Conservation (phyloP, 2,329 filamentous ascomycete species). For the Fusarium neocosmosporiellum region DNA sequence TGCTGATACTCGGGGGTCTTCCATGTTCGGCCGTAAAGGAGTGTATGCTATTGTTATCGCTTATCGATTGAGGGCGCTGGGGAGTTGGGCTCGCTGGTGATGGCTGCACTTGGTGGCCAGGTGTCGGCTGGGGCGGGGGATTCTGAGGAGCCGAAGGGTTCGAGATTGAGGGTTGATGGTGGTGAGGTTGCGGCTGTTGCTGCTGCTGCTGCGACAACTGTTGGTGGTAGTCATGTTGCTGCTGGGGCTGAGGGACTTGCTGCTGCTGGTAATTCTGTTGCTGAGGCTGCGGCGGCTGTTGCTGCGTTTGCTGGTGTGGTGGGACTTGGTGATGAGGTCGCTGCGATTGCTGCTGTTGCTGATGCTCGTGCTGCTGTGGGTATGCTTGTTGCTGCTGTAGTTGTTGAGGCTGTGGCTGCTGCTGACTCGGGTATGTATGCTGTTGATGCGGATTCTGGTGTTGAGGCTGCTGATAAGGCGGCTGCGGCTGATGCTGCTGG, state of each 20-base stretch:
- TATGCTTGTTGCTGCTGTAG: neutral
- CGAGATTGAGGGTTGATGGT: neutral
- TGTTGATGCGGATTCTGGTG: neutral
- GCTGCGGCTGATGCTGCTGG: neutral
- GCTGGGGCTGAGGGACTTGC: neutral
- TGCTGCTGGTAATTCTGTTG: neutral
- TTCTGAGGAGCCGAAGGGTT: neutral
- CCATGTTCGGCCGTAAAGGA: slow-evolving; percentile 10
- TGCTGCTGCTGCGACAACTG: neutral
- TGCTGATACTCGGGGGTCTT: slow-evolving; percentile 19
- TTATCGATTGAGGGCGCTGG: slow-evolving; percentile 8
- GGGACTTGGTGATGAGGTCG: neutral
- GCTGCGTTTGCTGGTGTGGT: neutral
- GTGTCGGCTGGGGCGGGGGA: neutral
- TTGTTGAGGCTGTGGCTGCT: neutral
- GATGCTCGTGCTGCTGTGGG: neutral
- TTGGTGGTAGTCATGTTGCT: neutral
- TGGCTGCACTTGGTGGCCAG: neutral
- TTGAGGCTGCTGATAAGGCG: neutral
- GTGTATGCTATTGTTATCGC: slow-evolving; percentile 8
- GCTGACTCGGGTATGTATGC: neutral
- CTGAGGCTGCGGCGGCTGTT: neutral
- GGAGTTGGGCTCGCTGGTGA: neutral
- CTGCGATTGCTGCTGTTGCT: neutral
- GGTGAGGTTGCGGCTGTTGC: neutral